These are phyloP conservation scores for Rhodotorula kratochvilovae DNA, from an alignment of 768 basidiomycete species.

Conservation along the genomic window DNA sequence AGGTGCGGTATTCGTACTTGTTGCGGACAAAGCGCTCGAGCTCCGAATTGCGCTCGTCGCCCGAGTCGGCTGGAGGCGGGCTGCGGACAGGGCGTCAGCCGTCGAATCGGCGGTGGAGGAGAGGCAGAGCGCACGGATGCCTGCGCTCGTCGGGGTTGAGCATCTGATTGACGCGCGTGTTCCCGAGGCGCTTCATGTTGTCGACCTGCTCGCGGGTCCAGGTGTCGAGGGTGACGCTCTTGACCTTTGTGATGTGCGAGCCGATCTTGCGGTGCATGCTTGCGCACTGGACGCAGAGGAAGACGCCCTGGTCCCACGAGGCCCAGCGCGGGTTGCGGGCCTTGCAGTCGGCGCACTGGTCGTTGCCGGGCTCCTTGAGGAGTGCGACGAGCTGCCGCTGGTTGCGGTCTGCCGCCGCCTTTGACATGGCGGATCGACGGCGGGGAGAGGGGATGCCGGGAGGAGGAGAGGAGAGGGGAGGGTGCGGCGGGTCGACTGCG, in stretches of 20 bases:
- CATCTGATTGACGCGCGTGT: slow-evolving; percentile 68
- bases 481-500: no score
- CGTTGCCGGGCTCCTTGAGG: slow-evolving; percentile 71
- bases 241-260: slow-evolving; percentile 92
- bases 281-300: slow-evolving; percentile 82
- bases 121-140: slow-evolving; percentile 53
- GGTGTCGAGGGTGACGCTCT: slow-evolving; percentile 79
- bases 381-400: slow-evolving; percentile 65
- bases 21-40: slow-evolving; percentile 85
- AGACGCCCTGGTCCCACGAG: slow-evolving; percentile 79
- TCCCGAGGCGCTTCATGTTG: slow-evolving; percentile 73
- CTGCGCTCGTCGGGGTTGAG: slow-evolving; percentile 79
- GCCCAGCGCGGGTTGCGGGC: slow-evolving; percentile 75
- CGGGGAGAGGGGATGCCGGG: neutral
- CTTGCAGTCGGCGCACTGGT: slow-evolving; percentile 87
- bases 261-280: slow-evolving; percentile 91
- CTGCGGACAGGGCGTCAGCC: neutral
- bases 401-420: slow-evolving; percentile 22
- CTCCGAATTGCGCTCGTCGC: slow-evolving; percentile 79
- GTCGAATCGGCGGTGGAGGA: neutral
- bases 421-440: neutral
- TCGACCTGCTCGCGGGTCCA: slow-evolving; percentile 88
- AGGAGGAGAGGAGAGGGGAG: neutral
- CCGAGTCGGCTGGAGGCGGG: slow-evolving; percentile 62
- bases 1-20: slow-evolving; percentile 65